Evolutionary conservation across 2,329 filamentous ascomycete genomes (phyloP), one percentile per base, ranked within the genome.

Genomic region (Fusarium sp.): DNA sequence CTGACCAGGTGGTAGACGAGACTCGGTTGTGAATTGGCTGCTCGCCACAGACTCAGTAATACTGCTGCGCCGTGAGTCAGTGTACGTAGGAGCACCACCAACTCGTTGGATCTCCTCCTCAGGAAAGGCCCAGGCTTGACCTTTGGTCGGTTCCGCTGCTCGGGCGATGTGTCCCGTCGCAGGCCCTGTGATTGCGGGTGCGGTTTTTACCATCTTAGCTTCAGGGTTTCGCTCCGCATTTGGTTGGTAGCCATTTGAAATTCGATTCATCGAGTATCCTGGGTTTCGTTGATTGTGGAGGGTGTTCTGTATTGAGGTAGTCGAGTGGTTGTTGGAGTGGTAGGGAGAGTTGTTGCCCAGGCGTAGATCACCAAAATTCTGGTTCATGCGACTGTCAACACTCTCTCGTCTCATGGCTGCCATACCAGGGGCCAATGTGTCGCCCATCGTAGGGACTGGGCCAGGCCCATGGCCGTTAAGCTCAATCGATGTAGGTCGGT

Each of bases 71-170:
- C 91, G 85, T 11, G 91, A 94, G 55, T 89, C 87, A 42, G 86
- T 80, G 36, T 87, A 87, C 46, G 82, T 80, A 70, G 84, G 35
- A 78, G 81, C 58, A 75, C 82, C 73, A 40, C 84, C 58, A 75
- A 84, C 74, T 54, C 84, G 79, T 59, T 86, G 83, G 5, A 91
- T 88, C 51, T 89, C 87, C 53, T 91, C 88, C 74, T 93, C 91
- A 2, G 92, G 91, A 71, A 94, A 94, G 69, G 92, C 92, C 91
- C 92, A 95, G 6, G 92, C 90, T 76, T 91, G 91, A 75, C 92
- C 92, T 77, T 93, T 93, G 13, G 91, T 94, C 7, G 92, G 91
- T 76, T 93, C 90, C 29, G 91, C 89, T 37, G 92, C 92, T 70
- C 82, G 89, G 74, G 87, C 90, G 80, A 85, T 92, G 74, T 81